A percentile compares a stretch with the other conserved stretches of the same genome.
Conservation (phyloP, 1,284 basidiomycete genomes). For the Boletus sp. region DNA sequence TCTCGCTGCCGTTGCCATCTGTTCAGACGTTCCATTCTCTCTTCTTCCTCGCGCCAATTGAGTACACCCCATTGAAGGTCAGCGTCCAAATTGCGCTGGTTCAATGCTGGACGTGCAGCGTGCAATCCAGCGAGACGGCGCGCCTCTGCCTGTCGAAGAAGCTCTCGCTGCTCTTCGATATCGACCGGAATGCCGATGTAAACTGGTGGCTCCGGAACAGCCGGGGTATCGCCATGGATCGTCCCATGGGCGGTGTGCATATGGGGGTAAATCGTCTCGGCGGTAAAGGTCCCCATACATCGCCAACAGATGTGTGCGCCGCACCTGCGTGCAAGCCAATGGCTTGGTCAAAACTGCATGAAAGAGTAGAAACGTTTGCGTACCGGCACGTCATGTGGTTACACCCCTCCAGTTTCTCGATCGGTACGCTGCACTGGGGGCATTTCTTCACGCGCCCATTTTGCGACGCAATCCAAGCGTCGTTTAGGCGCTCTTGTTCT, state of each 20-base stretch:
- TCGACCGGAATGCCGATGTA: slow-evolving; percentile 16
- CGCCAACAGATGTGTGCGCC: slow-evolving; percentile 54
- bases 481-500: slow-evolving; percentile 44
- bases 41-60: slow-evolving; percentile 1
- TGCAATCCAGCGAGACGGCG: slow-evolving; percentile 1
- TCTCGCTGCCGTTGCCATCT: slow-evolving; percentile 2
- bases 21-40: not conserved
- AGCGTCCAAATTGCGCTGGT: no score
- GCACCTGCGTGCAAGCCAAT: slow-evolving; percentile 28
- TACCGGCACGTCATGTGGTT: slow-evolving; percentile 50
- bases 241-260: slow-evolving; percentile 47
- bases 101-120: no score
- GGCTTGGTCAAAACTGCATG: not conserved
- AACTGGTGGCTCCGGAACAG: not conserved
- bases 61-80: no score
- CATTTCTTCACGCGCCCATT: slow-evolving; percentile 35
- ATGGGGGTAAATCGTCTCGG: slow-evolving; percentile 45
- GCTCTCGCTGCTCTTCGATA: slow-evolving; percentile 23
- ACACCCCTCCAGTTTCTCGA: slow-evolving; percentile 52
- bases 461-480: slow-evolving; percentile 37
- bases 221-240: slow-evolving; percentile 22
- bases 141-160: slow-evolving; percentile 16
- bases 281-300: slow-evolving; percentile 39
- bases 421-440: slow-evolving; percentile 42
- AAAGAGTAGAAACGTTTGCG: not conserved